phyloP scores from a whole-genome alignment of 257 asterid genomes.

The Solanum gracilifrons region DNA sequence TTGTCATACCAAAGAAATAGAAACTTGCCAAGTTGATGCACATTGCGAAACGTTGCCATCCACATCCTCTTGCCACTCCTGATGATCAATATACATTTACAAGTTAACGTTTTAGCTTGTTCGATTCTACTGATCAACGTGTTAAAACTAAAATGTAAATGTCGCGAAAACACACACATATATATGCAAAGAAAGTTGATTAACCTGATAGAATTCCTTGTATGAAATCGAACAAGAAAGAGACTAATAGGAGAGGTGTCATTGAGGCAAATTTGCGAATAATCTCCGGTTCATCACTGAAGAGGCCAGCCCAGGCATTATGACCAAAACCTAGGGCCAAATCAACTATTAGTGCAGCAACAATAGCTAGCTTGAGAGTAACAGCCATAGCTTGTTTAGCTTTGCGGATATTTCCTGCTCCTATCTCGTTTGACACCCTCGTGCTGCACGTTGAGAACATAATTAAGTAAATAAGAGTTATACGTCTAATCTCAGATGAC shows the following conservation, averaged over 20 bases:
- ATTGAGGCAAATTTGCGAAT: slow-evolving; percentile 38
- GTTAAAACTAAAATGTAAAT: background rate
- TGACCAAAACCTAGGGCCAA: slow-evolving; percentile 43
- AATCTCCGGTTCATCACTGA: slow-evolving; percentile 49
- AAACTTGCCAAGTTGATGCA: slow-evolving; percentile 20
- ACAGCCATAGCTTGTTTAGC: slow-evolving; percentile 68
- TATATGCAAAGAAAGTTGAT: background rate
- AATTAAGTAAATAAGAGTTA: background rate
- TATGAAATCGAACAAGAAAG: slow-evolving; percentile 46
- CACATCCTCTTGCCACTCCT: slow-evolving; percentile 87
- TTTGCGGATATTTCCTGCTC: slow-evolving; percentile 46
- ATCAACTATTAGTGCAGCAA: slow-evolving; percentile 30
- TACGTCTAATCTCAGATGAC: background rate
- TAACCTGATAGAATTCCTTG: slow-evolving; percentile 74
- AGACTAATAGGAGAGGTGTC: slow-evolving; percentile 51
- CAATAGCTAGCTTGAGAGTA: slow-evolving; percentile 38
- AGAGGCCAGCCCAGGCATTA: slow-evolving; percentile 52
- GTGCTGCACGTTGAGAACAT: slow-evolving; percentile 36
- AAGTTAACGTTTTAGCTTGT: background rate
- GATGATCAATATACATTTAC: background rate
- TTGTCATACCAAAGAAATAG: slow-evolving; percentile 42
- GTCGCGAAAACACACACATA: background rate
- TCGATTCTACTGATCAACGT: background rate
- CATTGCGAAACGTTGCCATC: slow-evolving; percentile 63
- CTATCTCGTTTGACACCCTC: slow-evolving; percentile 82